Percentiles rank a stretch among this genome's conserved stretches.
These are phyloP conservation scores for Aureobasidium lini DNA, from an alignment of 2,329 filamentous ascomycete genomes.

Conservation along the genomic window DNA sequence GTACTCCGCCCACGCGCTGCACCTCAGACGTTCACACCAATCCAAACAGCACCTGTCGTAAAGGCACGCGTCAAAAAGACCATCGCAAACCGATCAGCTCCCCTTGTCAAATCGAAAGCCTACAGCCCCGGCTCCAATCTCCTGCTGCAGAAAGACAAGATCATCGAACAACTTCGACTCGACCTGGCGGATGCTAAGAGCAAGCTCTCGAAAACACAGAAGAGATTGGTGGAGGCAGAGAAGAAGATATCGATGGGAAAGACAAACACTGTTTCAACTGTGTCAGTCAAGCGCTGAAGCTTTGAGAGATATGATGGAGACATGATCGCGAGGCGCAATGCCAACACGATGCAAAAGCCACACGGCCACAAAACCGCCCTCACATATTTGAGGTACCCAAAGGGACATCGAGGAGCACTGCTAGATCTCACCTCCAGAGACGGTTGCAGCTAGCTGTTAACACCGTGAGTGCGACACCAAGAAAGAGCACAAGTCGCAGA, in stretches of 20 bases:
- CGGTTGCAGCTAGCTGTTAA: no score
- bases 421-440: no score
- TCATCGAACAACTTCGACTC: slow-evolving; percentile 85
- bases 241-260: slow-evolving; percentile 51
- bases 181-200: slow-evolving; percentile 94
- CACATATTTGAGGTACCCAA: no score
- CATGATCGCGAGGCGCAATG: no score
- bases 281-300: no score
- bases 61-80: neutral
- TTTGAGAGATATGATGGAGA: no score
- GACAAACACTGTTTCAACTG: no score
- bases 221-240: slow-evolving; percentile 80
- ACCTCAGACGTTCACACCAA: neutral
- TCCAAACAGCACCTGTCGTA: neutral
- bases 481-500: no score
- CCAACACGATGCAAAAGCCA: no score
- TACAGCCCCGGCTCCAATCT: slow-evolving; percentile 66
- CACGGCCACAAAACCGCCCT: no score
- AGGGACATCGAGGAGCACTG: no score
- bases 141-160: slow-evolving; percentile 87
- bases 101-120: neutral
- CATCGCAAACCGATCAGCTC: neutral
- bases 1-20: neutral
- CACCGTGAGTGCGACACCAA: no score
- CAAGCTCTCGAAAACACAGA: slow-evolving; percentile 89